Evolutionary conservation across 495 filamentous ascomycete genomes (phyloP), one percentile per base, ranked within the genome.

Genomic region (Penicillium maclennaniae): DNA sequence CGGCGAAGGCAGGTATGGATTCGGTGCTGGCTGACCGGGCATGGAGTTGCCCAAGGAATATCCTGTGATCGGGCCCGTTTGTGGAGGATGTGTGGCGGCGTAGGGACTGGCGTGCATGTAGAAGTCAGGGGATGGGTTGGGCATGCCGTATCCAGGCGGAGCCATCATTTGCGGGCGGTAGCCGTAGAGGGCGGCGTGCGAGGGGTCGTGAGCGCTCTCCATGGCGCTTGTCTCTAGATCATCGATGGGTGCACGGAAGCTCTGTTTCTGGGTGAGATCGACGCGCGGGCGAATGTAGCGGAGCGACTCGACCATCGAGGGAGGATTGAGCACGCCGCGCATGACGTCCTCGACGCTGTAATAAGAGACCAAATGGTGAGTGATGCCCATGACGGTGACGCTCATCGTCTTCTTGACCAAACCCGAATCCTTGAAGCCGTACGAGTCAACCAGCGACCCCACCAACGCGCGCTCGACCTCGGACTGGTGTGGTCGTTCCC

Each of bases 381-480:
- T 81, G 6, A 88, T 71, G 7, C 83, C 83, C 16, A 82, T 69
- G 42, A 88, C 79, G 3, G 78, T 84, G 23, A 96, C 80, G 50
- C 84, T 90, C 64, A 96, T 88, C 0, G 91, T 96, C 77, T 95
- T 96, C 74, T 97, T 97, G 25, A 96, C 82, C 50, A 96, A 68
- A 0, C 91, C 91, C 2, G 84, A 81, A 39, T 84, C 79, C 70
- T 91, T 92, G 79, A 96, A 96, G 20, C 83, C 84, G 65, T 96
- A 96, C 0, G 87, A 89, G 68, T 95, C 90, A 3, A 88, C 78
- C 23, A 96, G 76, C 7, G 90, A 95, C 26, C 91, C 91, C 34
- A 93, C 81, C 50, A 91, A 73, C 4, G 80, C 76, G 17, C 91
- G 80, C 49, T 91, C 86, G 38, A 79, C 62, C 50, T 81, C 83